These are phyloP conservation scores for Xerocomus minutiporus DNA, from an alignment of 1,284 basidiomycete species.

Conservation along the genomic window DNA sequence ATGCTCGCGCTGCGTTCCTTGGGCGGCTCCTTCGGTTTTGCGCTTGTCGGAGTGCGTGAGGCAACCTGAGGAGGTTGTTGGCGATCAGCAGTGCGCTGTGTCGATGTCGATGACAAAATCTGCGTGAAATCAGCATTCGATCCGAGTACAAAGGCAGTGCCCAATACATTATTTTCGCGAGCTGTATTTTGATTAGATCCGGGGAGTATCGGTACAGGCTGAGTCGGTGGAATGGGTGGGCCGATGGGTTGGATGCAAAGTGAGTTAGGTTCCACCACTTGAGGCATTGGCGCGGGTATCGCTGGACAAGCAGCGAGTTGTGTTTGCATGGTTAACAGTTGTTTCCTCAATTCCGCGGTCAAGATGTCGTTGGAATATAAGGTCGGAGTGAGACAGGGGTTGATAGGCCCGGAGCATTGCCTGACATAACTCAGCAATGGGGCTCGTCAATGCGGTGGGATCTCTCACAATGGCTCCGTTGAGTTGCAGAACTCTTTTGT, in stretches of 20 bases:
- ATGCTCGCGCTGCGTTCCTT: constrained; percentile 1
- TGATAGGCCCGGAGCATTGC: not conserved
- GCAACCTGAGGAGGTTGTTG: not conserved
- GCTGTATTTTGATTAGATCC: not conserved
- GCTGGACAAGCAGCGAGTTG: not conserved
- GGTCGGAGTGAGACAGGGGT: constrained; percentile 1
- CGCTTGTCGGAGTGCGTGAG: not conserved
- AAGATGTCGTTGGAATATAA: not conserved
- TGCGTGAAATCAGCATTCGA: constrained; percentile 5
- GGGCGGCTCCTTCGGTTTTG: not conserved
- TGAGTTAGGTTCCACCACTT: constrained; percentile 3
- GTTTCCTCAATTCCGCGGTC: constrained; percentile 10
- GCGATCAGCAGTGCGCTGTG: not conserved
- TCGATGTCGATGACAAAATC: constrained; percentile 5
- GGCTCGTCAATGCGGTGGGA: not conserved
- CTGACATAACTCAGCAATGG: constrained; percentile 8
- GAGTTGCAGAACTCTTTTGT: not conserved
- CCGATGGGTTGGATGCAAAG: constrained; percentile 1
- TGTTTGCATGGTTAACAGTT: not conserved
- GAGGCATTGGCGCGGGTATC: not conserved
- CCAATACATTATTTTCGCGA: constrained; percentile 3
- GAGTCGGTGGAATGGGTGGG: not conserved
- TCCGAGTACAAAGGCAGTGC: not conserved
- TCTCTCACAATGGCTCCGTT: constrained; percentile 6
- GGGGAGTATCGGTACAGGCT: not conserved